Evolutionary conservation across 2,329 filamentous ascomycete genomes (phyloP).

Genomic region (Geosmithia morbida): DNA sequence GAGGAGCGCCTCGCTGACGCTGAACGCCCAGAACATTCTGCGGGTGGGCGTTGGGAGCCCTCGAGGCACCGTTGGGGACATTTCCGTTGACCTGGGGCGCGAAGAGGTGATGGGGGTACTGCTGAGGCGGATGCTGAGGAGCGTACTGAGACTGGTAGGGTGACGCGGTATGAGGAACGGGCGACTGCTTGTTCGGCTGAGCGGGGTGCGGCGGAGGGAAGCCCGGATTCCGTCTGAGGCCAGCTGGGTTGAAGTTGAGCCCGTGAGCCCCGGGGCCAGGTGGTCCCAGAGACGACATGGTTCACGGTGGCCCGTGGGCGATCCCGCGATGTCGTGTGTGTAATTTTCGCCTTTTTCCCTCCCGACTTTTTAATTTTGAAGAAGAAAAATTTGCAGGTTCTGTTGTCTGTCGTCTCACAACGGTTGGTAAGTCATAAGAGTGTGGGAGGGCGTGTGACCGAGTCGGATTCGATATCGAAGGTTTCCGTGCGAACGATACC

Average conservation of each 20-base stretch:
- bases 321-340: background rate
- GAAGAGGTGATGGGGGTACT: conserved; percentile 40
- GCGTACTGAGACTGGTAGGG: conserved; percentile 41
- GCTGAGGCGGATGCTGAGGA: conserved; percentile 30
- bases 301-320: conserved; percentile 2
- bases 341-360: background rate
- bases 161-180: conserved; percentile 37
- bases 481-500: background rate
- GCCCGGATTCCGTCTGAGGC: conserved; percentile 27
- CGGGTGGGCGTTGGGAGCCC: conserved; percentile 23
- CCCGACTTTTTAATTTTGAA: no score
- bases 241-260: conserved; percentile 34
- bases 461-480: background rate
- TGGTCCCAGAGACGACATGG: conserved; percentile 34
- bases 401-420: background rate
- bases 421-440: background rate
- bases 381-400: no score
- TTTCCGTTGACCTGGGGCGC: conserved; percentile 29
- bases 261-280: conserved; percentile 35
- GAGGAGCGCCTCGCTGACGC: conserved; percentile 27
- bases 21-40: conserved; percentile 30
- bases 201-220: conserved; percentile 32
- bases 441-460: background rate
- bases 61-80: conserved; percentile 32
- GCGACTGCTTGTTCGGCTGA: conserved; percentile 39